Conservation (phyloP, 2,329 filamentous ascomycete species). For the Metarhizium rileyi region DNA sequence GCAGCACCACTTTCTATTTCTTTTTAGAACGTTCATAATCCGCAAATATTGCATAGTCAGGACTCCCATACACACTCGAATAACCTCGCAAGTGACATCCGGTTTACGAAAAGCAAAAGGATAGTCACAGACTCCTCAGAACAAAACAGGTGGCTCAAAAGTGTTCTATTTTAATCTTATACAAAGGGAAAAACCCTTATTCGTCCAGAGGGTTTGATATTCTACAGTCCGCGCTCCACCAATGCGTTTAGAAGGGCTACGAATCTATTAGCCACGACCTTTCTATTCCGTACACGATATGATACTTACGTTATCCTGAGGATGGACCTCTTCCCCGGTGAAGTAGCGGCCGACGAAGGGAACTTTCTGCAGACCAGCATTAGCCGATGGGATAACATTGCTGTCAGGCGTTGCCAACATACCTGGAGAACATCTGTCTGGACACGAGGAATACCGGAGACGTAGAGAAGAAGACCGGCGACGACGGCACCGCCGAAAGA, state of each 20-base stretch:
- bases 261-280: constrained; percentile 13
- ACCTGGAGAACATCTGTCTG: constrained; percentile 50
- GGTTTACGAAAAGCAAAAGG: neutral
- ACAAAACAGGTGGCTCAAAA: constrained; percentile 11
- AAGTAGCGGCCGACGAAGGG: constrained; percentile 43
- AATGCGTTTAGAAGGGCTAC: constrained; percentile 31
- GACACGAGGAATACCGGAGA: constrained; percentile 52
- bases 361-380: constrained; percentile 34
- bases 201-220: constrained; percentile 15
- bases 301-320: constrained; percentile 52
- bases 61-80: no score
- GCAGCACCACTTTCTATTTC: no score
- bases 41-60: no score
- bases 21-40: no score
- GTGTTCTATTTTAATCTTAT: constrained; percentile 29
- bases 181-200: constrained; percentile 21
- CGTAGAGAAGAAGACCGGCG: constrained; percentile 48
- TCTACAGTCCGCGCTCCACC: constrained; percentile 18
- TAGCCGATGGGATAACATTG: neutral
- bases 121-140: neutral
- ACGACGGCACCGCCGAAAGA: constrained; percentile 48
- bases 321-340: constrained; percentile 42
- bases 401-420: constrained; percentile 11
- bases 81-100: neutral
- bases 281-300: neutral